Base-by-base conservation (phyloP, 805 yeast genomes). In the Candida ortonii region DNA sequence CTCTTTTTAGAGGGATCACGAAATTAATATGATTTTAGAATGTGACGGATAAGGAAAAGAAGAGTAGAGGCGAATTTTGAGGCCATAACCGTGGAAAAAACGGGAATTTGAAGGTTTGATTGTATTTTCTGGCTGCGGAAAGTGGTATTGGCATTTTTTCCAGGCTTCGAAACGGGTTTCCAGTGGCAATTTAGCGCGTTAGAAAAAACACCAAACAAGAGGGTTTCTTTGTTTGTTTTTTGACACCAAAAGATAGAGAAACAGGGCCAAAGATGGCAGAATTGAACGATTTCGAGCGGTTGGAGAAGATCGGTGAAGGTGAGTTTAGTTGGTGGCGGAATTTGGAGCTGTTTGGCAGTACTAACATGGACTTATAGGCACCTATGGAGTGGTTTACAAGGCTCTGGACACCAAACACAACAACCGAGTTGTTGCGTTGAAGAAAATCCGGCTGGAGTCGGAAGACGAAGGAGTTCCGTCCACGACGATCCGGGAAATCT, bases 381-480 rank as follows among this genome's bases (percentile, higher is more conserved):
- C 98, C 2, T 90, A 93, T 59, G 98, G 98, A 34, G 97, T 94
- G 20, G 98, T 93, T 8, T 93, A 93, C 65, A 93, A 90, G 60
- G 98, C 98, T 1, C 69, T 88, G 33, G 97, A 90, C 57, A 78
- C 80, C 29, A 80, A 78, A 47, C 88, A 90, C 57, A 84, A 88
- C 48, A 90, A 90, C 64, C 75, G 96, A n/a, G 77, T 88, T 28
- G 98, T 93, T 22, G 98, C 98, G 0, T 68, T 93, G 49, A 93
- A 93, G 62, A 94, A 93, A 64, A 94, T 93, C 59, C 77, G 97
- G 39, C 67, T 93, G 34, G 98, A 93, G 59, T 86, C 95, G 14
- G 98, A 93, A 61, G 95, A 87, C 60, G 98, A 93, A 60, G 98
- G 98, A 13, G 97, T 94, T 15, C 98, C 98, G 2, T 88, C 97